Percentiles rank a stretch among this genome's conserved stretches.
Conservation (phyloP, 1,139 yeast species). For the Protomyces inundatus region DNA sequence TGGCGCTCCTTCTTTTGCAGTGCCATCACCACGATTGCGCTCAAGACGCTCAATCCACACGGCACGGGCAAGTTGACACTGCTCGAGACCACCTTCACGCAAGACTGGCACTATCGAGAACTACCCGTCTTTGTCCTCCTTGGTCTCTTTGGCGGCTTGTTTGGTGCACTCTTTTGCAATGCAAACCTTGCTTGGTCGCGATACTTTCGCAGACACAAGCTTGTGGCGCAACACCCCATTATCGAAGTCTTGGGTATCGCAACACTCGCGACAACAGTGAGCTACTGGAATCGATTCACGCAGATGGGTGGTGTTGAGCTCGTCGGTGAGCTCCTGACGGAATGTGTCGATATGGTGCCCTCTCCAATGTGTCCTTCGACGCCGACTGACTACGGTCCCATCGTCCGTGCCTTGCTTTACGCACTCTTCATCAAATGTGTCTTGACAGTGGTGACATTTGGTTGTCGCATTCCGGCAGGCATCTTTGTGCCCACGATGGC, state of each 20-base stretch:
- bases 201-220: conserved; percentile 46
- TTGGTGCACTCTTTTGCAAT: conserved; percentile 53
- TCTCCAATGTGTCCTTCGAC: conserved; percentile 44
- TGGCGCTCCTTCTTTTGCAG: conserved; percentile 61
- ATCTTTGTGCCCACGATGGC: conserved; percentile 68
- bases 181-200: conserved; percentile 49
- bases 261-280: conserved; percentile 47
- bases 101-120: conserved; percentile 50
- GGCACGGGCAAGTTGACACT: conserved; percentile 60
- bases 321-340: conserved; percentile 52
- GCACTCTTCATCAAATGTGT: conserved; percentile 49
- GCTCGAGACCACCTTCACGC: conserved; percentile 51
- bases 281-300: conserved; percentile 53
- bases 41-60: conserved; percentile 56
- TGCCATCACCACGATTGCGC: conserved; percentile 52
- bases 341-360: conserved; percentile 50
- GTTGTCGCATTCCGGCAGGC: conserved; percentile 60
- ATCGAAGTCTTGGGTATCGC: conserved; percentile 51
- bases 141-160: conserved; percentile 56
- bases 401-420: conserved; percentile 37
- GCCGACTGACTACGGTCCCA: not conserved
- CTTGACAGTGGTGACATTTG: conserved; percentile 54
- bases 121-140: conserved; percentile 47
- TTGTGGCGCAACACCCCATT: conserved; percentile 45
- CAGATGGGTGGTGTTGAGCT: conserved; percentile 53